Base-by-base conservation (phyloP, 108 stramenopile species). In the Conticribra weissflogii region DNA sequence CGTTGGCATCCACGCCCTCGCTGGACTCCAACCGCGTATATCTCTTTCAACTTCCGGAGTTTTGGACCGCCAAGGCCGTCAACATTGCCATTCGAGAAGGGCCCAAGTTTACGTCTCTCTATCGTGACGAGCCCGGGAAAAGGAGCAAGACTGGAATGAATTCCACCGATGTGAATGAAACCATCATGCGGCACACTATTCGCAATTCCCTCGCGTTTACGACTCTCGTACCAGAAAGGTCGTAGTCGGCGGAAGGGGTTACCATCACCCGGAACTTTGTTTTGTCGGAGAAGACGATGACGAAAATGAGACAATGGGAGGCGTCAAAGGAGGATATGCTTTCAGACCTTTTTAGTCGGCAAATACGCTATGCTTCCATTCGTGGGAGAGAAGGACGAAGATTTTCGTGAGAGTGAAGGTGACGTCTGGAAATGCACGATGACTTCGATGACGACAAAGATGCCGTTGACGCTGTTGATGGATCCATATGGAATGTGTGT, bases 91-190 rank as follows among this genome's bases (percentile, higher is more conserved):
- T 99, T 70, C 98, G 97, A 9, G 99, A 98, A n/a, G 99, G 99
- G 21, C 98, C 99, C 24, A 97, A 96, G 83, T 99, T 99, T 72
- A 98, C 98, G 74, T 98, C 99, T 1, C 86, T 99, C 25, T 98
- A 90, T 76, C 91, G 96, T 19, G 98, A 98, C 81, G 92, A 88
- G n/a, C 84, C 88, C 34, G 92, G 92, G 30, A 78, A 86, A 27
- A 94, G 96, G 51, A 97, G 98, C 56, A 96, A 98, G 70, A 98
- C 98, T 82, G 98, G 99, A 98, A 98, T 98, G 74, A 98, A 99
- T 70, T 99, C 98, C 84, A 99, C 98, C 78, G 99, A 99, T 84
- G 96, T 99, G 69, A 90, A 96, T 81, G 98, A 98, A 76, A 96
- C 98, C 76, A 95, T 99, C 78, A 94, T 98, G 68, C 93, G 98